Conservation (phyloP, 208 protist genomes). For the Acanthamoeba triangularis region DNA sequence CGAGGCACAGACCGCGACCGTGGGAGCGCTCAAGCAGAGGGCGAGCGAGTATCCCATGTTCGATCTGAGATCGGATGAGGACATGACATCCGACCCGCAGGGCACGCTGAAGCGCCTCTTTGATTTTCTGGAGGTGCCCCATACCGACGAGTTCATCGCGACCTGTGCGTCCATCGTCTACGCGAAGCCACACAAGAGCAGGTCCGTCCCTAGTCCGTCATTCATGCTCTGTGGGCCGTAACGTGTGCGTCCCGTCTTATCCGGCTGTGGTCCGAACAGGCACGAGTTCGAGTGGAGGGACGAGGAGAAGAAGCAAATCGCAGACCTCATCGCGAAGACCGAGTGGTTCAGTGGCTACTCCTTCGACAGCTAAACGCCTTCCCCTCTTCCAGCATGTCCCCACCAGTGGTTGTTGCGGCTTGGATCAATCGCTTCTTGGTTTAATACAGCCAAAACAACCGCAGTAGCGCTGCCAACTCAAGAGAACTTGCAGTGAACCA, state of each 20-base stretch:
- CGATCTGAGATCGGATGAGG: constrained; percentile 8
- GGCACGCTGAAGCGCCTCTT: constrained; percentile 21
- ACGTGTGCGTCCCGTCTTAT: too few relatives aligned
- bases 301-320: constrained; percentile 15
- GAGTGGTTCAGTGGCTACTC: constrained; percentile 29
- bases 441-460: not conserved
- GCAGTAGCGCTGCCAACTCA: too few relatives aligned
- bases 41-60: constrained; percentile 36
- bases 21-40: constrained; percentile 50
- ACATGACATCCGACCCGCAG: constrained; percentile 1
- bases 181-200: constrained; percentile 28
- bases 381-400: too few relatives aligned
- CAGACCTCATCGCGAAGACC: constrained; percentile 30
- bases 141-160: constrained; percentile 10
- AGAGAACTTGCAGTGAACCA: too few relatives aligned
- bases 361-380: not conserved
- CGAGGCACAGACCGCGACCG: not conserved
- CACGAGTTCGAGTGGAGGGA: constrained; percentile 39
- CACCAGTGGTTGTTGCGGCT: too few relatives aligned
- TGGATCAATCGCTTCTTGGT: not conserved
- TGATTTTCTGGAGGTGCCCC: constrained; percentile 1
- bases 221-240: not conserved
- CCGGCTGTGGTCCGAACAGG: not conserved
- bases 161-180: constrained; percentile 18
- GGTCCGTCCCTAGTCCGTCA: not conserved